These are phyloP conservation scores for Candida germanica DNA, from an alignment of 805 yeast species.

Conservation along the genomic window DNA sequence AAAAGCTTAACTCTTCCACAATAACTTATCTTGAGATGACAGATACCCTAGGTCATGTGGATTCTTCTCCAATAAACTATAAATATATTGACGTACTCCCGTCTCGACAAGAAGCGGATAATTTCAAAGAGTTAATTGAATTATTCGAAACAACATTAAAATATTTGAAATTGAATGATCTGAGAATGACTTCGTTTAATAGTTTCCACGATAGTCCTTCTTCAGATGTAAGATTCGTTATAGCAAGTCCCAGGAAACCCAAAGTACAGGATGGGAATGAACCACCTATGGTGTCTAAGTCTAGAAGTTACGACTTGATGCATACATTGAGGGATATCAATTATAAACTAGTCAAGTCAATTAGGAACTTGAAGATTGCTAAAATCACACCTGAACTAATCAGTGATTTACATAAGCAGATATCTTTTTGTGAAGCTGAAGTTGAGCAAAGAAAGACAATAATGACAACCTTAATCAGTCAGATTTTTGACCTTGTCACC, in stretches of 20 bases:
- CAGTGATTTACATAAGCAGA: slow-evolving; percentile 20
- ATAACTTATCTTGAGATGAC: slow-evolving; percentile 24
- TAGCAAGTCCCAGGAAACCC: slow-evolving; percentile 29
- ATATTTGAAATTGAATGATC: slow-evolving; percentile 17
- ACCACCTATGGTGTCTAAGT: slow-evolving; percentile 1
- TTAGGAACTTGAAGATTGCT: slow-evolving; percentile 33
- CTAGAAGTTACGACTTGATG: slow-evolving; percentile 17
- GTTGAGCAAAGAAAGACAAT: slow-evolving; percentile 19
- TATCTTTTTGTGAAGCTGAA: slow-evolving; percentile 25
- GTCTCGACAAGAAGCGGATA: slow-evolving; percentile 26
- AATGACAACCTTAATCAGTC: slow-evolving; percentile 21
- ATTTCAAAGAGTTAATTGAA: slow-evolving; percentile 26
- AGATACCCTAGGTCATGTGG: slow-evolving; percentile 26
- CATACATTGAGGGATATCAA: slow-evolving; percentile 32
- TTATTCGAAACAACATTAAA: slow-evolving; percentile 28
- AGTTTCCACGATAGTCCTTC: slow-evolving; percentile 6
- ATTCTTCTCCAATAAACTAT: slow-evolving; percentile 14
- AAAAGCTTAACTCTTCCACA: slow-evolving; percentile 27
- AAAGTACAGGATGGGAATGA: slow-evolving; percentile 5
- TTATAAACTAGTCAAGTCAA: slow-evolving; percentile 33
- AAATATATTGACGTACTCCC: slow-evolving; percentile 23
- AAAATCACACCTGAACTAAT: slow-evolving; percentile 33
- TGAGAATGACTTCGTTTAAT: slow-evolving; percentile 6
- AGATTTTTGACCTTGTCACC: slow-evolving; percentile 25
- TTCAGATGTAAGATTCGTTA: slow-evolving; percentile 19